Evolutionary conservation across 2,329 filamentous ascomycete genomes (phyloP).

Genomic region (Zalaria obscura): DNA sequence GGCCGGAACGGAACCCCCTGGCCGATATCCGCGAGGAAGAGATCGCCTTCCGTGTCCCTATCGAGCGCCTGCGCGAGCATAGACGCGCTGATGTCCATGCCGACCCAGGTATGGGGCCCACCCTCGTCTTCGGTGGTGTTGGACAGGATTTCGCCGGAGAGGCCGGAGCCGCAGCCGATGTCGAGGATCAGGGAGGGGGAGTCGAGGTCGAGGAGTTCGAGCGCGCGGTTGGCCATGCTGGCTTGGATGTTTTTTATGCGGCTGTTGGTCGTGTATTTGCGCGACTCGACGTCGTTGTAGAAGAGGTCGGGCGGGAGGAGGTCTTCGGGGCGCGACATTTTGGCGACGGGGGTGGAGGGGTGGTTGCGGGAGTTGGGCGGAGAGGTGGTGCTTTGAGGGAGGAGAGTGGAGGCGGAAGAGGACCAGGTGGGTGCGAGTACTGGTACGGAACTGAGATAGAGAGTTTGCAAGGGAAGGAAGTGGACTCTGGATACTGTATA

Average conservation of each 20-base stretch:
- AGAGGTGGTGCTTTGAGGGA: no score
- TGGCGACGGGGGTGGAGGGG: conserved; percentile 19
- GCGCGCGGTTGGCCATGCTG: conserved; percentile 82
- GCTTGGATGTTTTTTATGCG: conserved; percentile 94
- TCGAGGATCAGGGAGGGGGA: conserved; percentile 82
- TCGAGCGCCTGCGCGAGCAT: conserved; percentile 95
- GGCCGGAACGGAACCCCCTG: conserved; percentile 90
- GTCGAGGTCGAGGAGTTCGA: conserved; percentile 74
- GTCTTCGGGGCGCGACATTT: conserved; percentile 95
- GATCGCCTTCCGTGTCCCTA: conserved; percentile 79
- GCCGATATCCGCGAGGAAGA: conserved; percentile 89
- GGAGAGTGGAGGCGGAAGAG: no score
- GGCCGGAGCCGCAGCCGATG: conserved; percentile 87
- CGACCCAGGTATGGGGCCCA: conserved; percentile 89
- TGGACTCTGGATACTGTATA: no score
- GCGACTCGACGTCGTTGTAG: conserved; percentile 90
- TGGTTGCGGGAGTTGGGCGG: conserved; percentile 2
- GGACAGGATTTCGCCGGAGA: conserved; percentile 87
- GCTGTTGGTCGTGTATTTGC: conserved; percentile 93
- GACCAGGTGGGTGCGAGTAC: no score
- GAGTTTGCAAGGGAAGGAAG: no score
- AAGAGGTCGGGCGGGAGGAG: conserved; percentile 88
- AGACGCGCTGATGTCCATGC: conserved; percentile 87
- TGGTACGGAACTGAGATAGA: no score
- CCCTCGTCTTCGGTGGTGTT: conserved; percentile 53